Base-by-base conservation (phyloP, 352 stramenopile genomes). In the Phytophthora niederhauseri region DNA sequence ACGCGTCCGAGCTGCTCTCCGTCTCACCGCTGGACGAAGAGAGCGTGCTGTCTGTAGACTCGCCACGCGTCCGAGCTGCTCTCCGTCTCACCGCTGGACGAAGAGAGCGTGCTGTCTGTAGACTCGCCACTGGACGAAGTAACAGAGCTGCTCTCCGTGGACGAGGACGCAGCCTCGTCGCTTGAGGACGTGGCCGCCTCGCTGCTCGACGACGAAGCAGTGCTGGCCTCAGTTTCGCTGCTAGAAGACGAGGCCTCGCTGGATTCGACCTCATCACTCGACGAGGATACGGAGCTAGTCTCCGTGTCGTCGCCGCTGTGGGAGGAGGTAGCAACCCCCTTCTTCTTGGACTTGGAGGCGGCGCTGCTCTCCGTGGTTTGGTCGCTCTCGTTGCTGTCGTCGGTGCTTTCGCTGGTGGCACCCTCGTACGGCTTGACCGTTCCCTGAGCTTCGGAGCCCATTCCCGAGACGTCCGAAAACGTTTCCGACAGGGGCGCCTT, bases 361-460 rank as follows among this genome's bases (percentile, higher is more conserved):
- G 26, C 19, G 34, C 26, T 69, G 48, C 11, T 46, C n/a, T 69
- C 48, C 2, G 36, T 73, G 1, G 36, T 73, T 57, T 73, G 54
- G 6, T 69, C 54, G 31, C 20, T 66, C 41, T 59, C 61, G 38
- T 73, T 30, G 7, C 53, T 61, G 58, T 26, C 36, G 3, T 64
- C 56, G 31, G 31, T 38, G 31, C 31, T 38, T 1, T 43, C 36
- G 36, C 36, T 43, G n/a, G 34, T 43, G n/a, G 34, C 30, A 20
- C 31, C 31, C 51, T 24, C 49, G 28, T 61, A 72, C 19, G 67
- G 61, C 55, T 74, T 74, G 11, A 74, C 61, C 8, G 61, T 74
- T 6, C 67, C 67, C 20, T 36, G 34, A 12, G 45, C 56, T 26
- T 54, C 43, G 31, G 57, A 72, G 24, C 52, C 64, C 38, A 68